Evolutionary conservation across 78 protist species (phyloP), one percentile per base, ranked within the genome.

Genomic region (Capsaspora owczarzaki): DNA sequence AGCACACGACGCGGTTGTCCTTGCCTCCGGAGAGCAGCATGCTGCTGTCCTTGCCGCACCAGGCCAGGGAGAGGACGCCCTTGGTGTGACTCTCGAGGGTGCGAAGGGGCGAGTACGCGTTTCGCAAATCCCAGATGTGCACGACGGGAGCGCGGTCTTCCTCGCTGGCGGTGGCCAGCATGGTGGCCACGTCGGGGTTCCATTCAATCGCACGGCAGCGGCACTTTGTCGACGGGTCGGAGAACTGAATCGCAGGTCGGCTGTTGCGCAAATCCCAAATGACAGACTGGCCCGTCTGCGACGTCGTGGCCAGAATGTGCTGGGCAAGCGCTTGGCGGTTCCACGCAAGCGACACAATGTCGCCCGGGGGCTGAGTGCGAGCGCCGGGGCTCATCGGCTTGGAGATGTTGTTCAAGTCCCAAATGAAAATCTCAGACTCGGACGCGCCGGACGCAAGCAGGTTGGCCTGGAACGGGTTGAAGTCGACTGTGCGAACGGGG

Each of bases 121-220:
- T 90, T 61, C 85, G 76, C 41, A 90, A 49, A 27, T 90, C 90
- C 93, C 93, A 90, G 29, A 87, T 19, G 68, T 89, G 88, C 33
- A 90, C 1, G 19, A 76, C 42, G 10, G 93, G 90, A 0, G 16
- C 16, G 19, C 19, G 40, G 76, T 87, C 93, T 51, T 87, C 90
- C 38, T 84, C 90, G 0, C 82, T 63, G 12, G 93, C 89, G 16
- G 74, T 60, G 41, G 70, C n/a, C 12, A 90, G 27, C 20, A 74
- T 84, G n/a, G 88, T 78, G 25, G 88, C 82, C 51, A 25, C 42
- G 23, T 42, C 51, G 31, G 76, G 76, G 56, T 71, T 3, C 76
- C 76, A 71, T 0, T 27, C 76, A 29, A 41, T 43, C 27, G 56
- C 76, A 20, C 22, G 51, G 60, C 40, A 29, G 19, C 56, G 76